These are phyloP conservation scores for Irpex lacteus DNA, from an alignment of 1,284 basidiomycete species.

Conservation along the genomic window DNA sequence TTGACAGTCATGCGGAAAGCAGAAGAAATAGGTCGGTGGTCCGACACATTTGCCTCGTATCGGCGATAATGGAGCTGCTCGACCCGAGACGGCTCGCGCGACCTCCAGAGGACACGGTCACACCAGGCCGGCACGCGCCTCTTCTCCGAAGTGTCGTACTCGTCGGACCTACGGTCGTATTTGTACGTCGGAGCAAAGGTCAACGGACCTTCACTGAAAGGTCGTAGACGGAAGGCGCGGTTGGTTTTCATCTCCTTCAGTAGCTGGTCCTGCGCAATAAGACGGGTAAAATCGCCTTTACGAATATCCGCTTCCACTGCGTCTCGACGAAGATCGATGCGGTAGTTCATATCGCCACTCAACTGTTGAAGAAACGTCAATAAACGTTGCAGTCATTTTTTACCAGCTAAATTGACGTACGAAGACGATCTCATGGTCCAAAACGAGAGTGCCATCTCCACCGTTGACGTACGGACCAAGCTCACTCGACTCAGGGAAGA, in stretches of 20 bases:
- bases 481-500: constrained; percentile 60
- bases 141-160: constrained; percentile 90
- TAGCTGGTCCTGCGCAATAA: constrained; percentile 86
- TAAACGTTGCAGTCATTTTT: not conserved
- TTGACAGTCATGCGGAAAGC: constrained; percentile 75
- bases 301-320: constrained; percentile 70
- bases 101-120: constrained; percentile 88
- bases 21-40: constrained; percentile 87
- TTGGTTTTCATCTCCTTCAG: constrained; percentile 86
- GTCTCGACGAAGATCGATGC: constrained; percentile 89
- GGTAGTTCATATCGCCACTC: constrained; percentile 88
- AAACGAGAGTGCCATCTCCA: constrained; percentile 90
- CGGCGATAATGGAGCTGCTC: constrained; percentile 65
- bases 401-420: constrained; percentile 44
- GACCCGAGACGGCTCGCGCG: constrained; percentile 55
- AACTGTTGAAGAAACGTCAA: constrained; percentile 39
- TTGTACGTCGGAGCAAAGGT: constrained; percentile 93
- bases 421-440: constrained; percentile 94
- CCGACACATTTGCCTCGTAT: constrained; percentile 82
- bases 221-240: constrained; percentile 80
- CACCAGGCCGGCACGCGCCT: constrained; percentile 93
- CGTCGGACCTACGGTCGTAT: constrained; percentile 77
- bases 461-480: constrained; percentile 79
- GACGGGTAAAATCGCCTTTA: constrained; percentile 58
- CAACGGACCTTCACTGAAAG: constrained; percentile 82